Percentiles rank a stretch among this genome's conserved stretches.
These are phyloP conservation scores for Trichoderma semiorbis DNA, from an alignment of 2,329 filamentous ascomycete genomes.

Conservation along the genomic window DNA sequence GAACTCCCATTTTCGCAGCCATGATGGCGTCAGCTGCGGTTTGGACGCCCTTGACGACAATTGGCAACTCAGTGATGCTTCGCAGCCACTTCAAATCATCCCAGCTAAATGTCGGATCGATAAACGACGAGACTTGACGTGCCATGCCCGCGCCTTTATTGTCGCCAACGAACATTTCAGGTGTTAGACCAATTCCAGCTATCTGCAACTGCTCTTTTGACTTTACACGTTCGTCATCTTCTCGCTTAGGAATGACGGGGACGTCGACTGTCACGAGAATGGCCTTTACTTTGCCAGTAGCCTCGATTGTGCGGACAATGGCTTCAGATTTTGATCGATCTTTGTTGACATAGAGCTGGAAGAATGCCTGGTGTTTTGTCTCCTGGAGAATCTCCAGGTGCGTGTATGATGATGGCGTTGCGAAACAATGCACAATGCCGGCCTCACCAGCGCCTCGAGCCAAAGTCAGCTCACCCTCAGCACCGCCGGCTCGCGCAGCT, in stretches of 20 bases:
- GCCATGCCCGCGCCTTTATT: constrained; percentile 5
- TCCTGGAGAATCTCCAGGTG: neutral
- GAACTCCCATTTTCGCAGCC: constrained; percentile 5
- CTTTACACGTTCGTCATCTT: constrained; percentile 11
- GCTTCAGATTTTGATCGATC: constrained; percentile 2
- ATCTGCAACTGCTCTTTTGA: neutral
- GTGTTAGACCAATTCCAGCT: neutral
- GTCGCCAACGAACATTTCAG: neutral
- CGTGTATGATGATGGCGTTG: constrained; percentile 5
- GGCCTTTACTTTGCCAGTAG: constrained; percentile 1
- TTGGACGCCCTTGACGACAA: constrained; percentile 3
- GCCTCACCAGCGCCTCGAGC: neutral
- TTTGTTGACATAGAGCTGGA: constrained; percentile 8
- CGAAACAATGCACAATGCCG: constrained; percentile 6
- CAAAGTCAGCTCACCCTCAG: constrained; percentile 7
- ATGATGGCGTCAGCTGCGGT: neutral
- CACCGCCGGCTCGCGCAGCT: constrained; percentile 2
- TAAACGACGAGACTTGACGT: constrained; percentile 1
- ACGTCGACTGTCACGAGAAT: constrained; percentile 7
- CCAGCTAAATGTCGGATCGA: constrained; percentile 7
- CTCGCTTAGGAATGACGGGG: constrained; percentile 1
- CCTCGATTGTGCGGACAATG: constrained; percentile 3
- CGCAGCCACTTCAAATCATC: constrained; percentile 11
- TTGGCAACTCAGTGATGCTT: neutral
- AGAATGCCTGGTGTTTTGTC: constrained; percentile 4